phyloP scores from a whole-genome alignment of 768 basidiomycete genomes.

The Thelephora ganbajun region DNA sequence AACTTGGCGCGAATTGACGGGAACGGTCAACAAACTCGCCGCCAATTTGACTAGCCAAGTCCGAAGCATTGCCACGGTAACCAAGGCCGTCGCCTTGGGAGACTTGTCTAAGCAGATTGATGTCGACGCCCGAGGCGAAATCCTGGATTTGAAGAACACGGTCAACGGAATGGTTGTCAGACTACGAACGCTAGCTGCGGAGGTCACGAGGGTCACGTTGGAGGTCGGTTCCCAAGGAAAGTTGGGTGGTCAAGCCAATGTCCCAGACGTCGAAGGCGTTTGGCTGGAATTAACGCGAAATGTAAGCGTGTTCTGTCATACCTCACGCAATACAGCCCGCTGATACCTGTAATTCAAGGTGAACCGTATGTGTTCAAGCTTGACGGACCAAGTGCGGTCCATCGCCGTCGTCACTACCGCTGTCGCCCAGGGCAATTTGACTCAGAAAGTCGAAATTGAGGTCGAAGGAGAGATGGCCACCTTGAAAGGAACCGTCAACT shows the following conservation, averaged over 20 bases:
- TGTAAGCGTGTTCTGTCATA: conserved; percentile 22
- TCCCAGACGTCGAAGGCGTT: conserved; percentile 87
- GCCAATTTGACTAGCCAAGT: conserved; percentile 58
- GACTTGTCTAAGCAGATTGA: conserved; percentile 86
- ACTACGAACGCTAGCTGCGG: conserved; percentile 55
- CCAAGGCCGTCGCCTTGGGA: conserved; percentile 72
- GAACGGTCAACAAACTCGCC: conserved; percentile 71
- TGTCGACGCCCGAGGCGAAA: conserved; percentile 84
- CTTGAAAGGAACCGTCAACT: conserved; percentile 74
- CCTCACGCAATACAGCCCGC: neutral
- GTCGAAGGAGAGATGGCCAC: conserved; percentile 82
- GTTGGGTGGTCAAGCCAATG: conserved; percentile 77
- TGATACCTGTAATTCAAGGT: conserved; percentile 26
- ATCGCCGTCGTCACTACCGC: conserved; percentile 81
- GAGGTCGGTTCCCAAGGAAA: conserved; percentile 86
- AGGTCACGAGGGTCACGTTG: conserved; percentile 73
- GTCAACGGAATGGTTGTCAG: conserved; percentile 39
- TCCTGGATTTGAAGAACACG: conserved; percentile 62
- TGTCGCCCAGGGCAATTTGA: conserved; percentile 83
- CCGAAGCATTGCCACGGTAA: conserved; percentile 45
- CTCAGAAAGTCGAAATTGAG: conserved; percentile 85
- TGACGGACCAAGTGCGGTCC: conserved; percentile 71
- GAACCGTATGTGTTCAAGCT: conserved; percentile 68
- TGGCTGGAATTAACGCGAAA: conserved; percentile 74
- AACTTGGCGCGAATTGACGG: conserved; percentile 77